Percentiles rank a stretch among this genome's conserved stretches.
Conservation (phyloP, 2,329 filamentous ascomycete genomes). For the Aspergillus vadensis region DNA sequence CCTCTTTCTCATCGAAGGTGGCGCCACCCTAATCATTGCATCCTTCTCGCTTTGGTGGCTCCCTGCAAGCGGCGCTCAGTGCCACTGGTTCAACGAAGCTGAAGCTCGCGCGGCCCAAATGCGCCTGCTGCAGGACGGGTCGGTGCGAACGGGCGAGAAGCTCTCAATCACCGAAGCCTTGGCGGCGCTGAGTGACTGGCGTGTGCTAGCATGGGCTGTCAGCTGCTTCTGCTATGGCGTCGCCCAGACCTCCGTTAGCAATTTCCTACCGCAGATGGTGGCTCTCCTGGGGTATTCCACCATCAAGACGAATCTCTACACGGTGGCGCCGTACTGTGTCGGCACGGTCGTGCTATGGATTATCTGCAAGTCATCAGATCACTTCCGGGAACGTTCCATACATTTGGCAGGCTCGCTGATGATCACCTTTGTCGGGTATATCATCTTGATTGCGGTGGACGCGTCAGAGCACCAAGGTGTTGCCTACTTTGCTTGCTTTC, state of each 20-base stretch:
- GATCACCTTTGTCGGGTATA: conserved; percentile 19
- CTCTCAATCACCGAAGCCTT: conserved; percentile 33
- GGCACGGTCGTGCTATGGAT: conserved; percentile 71
- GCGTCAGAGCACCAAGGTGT: conserved; percentile 9
- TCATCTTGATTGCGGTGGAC: conserved; percentile 17
- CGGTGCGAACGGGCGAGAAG: conserved; percentile 34
- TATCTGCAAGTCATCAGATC: conserved; percentile 60
- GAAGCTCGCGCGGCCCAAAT: conserved; percentile 43
- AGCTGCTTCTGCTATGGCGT: conserved; percentile 35
- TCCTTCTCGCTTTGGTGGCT: conserved; percentile 45
- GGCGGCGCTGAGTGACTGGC: conserved; percentile 31
- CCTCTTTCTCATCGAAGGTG: conserved; percentile 51
- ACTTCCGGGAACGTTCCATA: conserved; percentile 23
- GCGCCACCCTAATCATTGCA: conserved; percentile 42
- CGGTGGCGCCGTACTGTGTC: conserved; percentile 70
- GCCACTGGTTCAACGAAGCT: conserved; percentile 42
- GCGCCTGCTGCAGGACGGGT: conserved; percentile 39
- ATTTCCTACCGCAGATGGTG: conserved; percentile 36
- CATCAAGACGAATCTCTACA: conserved; percentile 66
- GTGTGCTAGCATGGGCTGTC: conserved; percentile 30
- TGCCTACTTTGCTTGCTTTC: conserved; percentile 19
- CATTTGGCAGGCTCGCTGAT: conserved; percentile 18
- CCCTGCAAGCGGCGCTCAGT: conserved; percentile 40
- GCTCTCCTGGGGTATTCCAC: conserved; percentile 47
- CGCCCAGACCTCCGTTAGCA: conserved; percentile 30